Evolutionary conservation across 1,284 basidiomycete genomes (phyloP).

Genomic region (Cryptococcus jaspeensis): DNA sequence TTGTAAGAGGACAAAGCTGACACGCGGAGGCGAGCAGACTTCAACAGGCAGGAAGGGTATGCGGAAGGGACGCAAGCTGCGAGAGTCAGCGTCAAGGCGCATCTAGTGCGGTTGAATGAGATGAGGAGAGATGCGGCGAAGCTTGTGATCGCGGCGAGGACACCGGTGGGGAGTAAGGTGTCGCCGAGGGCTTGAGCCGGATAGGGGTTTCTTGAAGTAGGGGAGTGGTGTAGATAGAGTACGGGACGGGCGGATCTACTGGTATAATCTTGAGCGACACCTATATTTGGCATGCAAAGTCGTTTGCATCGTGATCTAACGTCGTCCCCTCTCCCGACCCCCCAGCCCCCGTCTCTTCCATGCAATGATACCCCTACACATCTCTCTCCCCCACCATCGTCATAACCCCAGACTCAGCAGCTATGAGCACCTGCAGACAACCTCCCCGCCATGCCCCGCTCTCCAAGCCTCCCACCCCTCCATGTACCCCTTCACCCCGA

Average conservation of each 20-base stretch:
- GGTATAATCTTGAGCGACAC: background rate
- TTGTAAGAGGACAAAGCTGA: background rate
- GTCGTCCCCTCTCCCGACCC: background rate
- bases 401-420: background rate
- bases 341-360: background rate
- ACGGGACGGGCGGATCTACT: too few species aligned
- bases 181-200: too few species aligned
- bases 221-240: too few species aligned
- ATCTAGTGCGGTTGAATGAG: constrained; percentile 21
- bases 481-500: constrained; percentile 35
- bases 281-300: background rate
- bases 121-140: constrained; percentile 3
- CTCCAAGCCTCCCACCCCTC: constrained; percentile 53
- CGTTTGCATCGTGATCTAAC: background rate
- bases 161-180: too few species aligned
- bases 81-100: constrained; percentile 9
- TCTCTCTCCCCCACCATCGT: background rate
- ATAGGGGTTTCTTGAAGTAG: too few species aligned
- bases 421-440: constrained; percentile 45
- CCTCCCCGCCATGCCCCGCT: constrained; percentile 49
- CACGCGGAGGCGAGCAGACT: constrained; percentile 15
- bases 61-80: constrained; percentile 3
- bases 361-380: background rate
- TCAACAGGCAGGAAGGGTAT: constrained; percentile 15
- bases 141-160: too few species aligned